Evolutionary conservation across 2,329 filamentous ascomycete genomes (phyloP).

Genomic region (Penicillium sp.): DNA sequence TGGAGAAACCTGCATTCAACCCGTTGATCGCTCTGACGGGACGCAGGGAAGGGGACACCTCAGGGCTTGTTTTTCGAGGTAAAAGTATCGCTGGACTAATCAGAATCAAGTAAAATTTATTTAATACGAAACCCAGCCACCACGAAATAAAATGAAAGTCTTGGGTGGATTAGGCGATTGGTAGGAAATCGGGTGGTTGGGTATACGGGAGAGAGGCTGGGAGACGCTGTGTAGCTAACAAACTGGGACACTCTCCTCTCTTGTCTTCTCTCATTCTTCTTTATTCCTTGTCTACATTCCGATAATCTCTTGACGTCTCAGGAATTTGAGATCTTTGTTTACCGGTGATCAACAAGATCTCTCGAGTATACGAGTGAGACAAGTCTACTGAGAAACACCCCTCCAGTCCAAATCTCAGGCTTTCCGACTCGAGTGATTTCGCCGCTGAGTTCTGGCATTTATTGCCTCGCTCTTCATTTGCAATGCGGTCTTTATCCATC

Average conservation of each 20-base stretch:
- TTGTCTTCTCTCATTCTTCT: slow-evolving; percentile 14
- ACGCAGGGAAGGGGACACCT: neutral
- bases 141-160: neutral
- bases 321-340: slow-evolving; percentile 5
- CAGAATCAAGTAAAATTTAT: neutral
- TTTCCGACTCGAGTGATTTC: neutral
- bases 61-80: neutral
- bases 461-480: slow-evolving; percentile 12
- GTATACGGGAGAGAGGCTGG: slow-evolving; percentile 33
- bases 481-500: slow-evolving; percentile 31
- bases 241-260: slow-evolving; percentile 13
- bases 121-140: slow-evolving; percentile 23
- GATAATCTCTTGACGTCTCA: slow-evolving; percentile 4
- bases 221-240: slow-evolving; percentile 14
- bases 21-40: slow-evolving; percentile 2
- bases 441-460: neutral
- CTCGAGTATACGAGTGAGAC: slow-evolving; percentile 11
- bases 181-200: slow-evolving; percentile 38
- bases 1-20: slow-evolving; percentile 5
- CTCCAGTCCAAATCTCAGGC: neutral
- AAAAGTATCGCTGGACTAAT: neutral
- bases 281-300: slow-evolving; percentile 17
- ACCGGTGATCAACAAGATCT: slow-evolving; percentile 11
- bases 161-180: slow-evolving; percentile 9
- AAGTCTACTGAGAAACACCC: neutral